These are phyloP conservation scores for Ceratocystis papillata DNA, from an alignment of 2,329 filamentous ascomycete species.

Conservation along the genomic window DNA sequence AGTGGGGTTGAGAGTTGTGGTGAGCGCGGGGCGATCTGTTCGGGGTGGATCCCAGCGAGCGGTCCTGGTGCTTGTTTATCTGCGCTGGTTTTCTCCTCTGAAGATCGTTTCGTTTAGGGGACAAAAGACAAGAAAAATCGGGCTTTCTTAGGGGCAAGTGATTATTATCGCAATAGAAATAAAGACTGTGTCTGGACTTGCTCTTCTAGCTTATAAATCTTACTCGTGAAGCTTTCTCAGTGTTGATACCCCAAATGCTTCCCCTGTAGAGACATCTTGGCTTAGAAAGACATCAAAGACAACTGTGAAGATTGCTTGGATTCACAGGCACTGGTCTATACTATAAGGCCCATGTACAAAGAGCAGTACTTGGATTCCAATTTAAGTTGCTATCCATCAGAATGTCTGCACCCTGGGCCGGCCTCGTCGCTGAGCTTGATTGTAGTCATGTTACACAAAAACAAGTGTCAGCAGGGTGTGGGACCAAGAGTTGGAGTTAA, in stretches of 20 bases:
- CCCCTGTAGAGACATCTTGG: no score
- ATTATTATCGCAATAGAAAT: no score
- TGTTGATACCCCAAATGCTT: no score
- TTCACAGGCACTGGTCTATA: no score
- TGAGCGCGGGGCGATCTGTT: slow-evolving; percentile 7
- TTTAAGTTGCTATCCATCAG: no score
- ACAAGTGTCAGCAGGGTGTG: neutral
- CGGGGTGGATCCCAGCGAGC: slow-evolving; percentile 9
- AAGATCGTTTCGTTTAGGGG: neutral
- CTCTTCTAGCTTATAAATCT: no score
- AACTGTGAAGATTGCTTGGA: no score
- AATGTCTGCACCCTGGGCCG: neutral
- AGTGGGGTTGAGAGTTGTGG: slow-evolving; percentile 2
- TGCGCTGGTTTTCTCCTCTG: slow-evolving; percentile 9
- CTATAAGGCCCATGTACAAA: no score
- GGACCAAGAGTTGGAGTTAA: neutral
- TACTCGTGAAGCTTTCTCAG: no score
- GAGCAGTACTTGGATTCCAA: no score
- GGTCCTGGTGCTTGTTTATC: slow-evolving; percentile 4
- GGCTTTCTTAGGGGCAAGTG: neutral
- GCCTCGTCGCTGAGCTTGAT: neutral
- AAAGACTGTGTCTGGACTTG: no score
- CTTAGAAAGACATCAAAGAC: no score
- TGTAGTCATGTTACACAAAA: neutral
- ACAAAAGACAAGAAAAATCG: neutral